Base-by-base conservation (phyloP, 805 yeast genomes). In the Nakazawaea populi region DNA sequence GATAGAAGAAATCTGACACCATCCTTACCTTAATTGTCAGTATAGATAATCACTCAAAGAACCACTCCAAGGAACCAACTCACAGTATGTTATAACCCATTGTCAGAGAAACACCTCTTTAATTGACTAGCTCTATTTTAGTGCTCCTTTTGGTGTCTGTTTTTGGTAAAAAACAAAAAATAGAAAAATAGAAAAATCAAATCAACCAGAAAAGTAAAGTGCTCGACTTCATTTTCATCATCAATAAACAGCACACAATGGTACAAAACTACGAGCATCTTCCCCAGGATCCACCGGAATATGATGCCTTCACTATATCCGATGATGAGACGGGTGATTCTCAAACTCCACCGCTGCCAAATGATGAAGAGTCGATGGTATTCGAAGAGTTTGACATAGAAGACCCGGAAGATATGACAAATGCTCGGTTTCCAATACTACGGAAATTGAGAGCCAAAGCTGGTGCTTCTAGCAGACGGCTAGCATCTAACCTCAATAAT, bases 1-100 rank as follows among this genome's bases (percentile, higher is more conserved):
- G 99, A 68, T 87, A 94, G 79, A 94, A 94, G 73, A 90, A 94
- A 68, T 94, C 99, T 42, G 96, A 87, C 4, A 91, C 88, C 97
- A 94, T 91, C 6, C 56, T 60, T 29, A 10, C 7, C 14, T 27
- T 11, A n/a, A 42, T 5, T 27, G 49, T 47, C 32, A 40, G 37
- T 41, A 27, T 12, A 12, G 4, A 24, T 37, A 38, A 18, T 18
- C 24, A 18, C 24, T 18, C 24, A 18, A 18, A 3, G 3, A 18
- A 18, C 24, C 8, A 12, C 9, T 10, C 27, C 35, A 14, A 42
- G 14, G 6, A 28, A 7, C n/a, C 41, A 6, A 48, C 51, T 42
- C 24, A 48, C 51, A 48, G 51, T n/a, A 48, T 48, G 30, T 48
- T 48, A 32, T 48, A 48, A 11, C 43, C 43, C 51, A 48, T 48